Percentiles rank a stretch among this genome's conserved stretches.
Conservation (phyloP, 2,329 filamentous ascomycete species). For the Cladosporium cucumerinum region DNA sequence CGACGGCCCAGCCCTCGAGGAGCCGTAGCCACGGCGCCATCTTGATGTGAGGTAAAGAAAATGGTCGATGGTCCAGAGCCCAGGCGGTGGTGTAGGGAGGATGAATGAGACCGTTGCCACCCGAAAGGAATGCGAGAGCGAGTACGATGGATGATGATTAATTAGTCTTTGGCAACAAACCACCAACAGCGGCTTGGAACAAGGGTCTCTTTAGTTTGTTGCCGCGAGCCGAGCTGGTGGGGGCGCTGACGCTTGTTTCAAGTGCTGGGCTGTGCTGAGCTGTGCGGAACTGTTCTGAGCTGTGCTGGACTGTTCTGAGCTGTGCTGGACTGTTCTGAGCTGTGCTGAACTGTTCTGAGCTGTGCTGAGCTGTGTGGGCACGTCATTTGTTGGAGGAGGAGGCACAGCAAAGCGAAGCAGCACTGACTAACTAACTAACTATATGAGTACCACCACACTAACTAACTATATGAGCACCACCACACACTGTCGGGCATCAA, state of each 20-base stretch:
- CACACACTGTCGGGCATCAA: neutral
- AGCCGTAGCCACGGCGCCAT: conserved; percentile 38
- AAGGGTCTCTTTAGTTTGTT: conserved; percentile 6
- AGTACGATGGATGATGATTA: neutral
- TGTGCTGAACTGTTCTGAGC: neutral
- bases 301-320: neutral
- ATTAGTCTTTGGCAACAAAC: neutral
- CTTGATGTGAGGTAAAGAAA: neutral
- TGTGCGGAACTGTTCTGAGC: neutral
- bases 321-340: too few species aligned
- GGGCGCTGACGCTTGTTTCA: conserved; percentile 8
- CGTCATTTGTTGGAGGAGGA: neutral
- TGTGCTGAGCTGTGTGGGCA: neutral
- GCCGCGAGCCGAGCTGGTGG: conserved; percentile 10
- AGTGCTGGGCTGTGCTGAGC: neutral
- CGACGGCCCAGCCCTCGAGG: conserved; percentile 37
- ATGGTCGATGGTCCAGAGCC: neutral
- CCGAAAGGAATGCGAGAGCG: neutral
- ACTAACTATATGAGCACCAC: neutral
- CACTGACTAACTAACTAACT: too few species aligned
- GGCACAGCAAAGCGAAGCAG: neutral
- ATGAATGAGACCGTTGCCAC: neutral
- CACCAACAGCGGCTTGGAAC: neutral
- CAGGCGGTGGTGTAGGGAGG: neutral
- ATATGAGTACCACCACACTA: too few species aligned